A percentile compares a stretch with the other conserved stretches of the same genome.
Conservation (phyloP, 495 filamentous ascomycete species). For the Penicillium crystallinum region DNA sequence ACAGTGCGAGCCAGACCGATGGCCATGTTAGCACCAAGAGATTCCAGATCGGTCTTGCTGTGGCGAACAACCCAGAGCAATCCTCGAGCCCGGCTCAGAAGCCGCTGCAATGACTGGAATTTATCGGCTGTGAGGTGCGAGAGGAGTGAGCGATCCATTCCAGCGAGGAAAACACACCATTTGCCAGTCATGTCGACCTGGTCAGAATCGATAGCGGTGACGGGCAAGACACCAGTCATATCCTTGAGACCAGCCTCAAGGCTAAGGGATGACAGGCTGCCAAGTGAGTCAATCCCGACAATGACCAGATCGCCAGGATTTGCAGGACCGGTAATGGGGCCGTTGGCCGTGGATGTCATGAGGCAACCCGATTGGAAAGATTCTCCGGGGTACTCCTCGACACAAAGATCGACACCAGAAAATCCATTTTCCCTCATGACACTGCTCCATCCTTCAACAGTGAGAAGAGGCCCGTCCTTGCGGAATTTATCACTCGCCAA, state of each 20-base stretch:
- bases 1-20: conserved; percentile 31
- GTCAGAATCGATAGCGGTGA: conserved; percentile 1
- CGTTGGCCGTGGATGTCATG: conserved; percentile 21
- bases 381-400: conserved; percentile 21
- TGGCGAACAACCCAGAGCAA: conserved; percentile 27
- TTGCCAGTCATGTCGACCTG: conserved; percentile 21
- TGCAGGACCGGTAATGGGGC: background rate
- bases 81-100: conserved; percentile 20
- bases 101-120: conserved; percentile 23
- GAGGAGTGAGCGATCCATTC: conserved; percentile 19
- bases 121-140: conserved; percentile 16
- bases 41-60: conserved; percentile 8
- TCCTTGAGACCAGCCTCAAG: conserved; percentile 10
- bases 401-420: conserved; percentile 20
- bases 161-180: conserved; percentile 31
- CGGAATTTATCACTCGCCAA: conserved; percentile 20
- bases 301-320: conserved; percentile 21
- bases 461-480: conserved; percentile 19
- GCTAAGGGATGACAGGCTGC: conserved; percentile 9
- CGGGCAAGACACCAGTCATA: conserved; percentile 9
- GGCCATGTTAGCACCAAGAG: conserved; percentile 23
- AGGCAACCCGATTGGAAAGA: conserved; percentile 20
- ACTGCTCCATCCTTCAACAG: conserved; percentile 16
- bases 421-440: conserved; percentile 23
- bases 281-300: conserved; percentile 12